Evolutionary conservation across 176 grass and related monocot species (phyloP), one percentile per base, ranked within the genome.

Genomic region (Triticum urartu): DNA sequence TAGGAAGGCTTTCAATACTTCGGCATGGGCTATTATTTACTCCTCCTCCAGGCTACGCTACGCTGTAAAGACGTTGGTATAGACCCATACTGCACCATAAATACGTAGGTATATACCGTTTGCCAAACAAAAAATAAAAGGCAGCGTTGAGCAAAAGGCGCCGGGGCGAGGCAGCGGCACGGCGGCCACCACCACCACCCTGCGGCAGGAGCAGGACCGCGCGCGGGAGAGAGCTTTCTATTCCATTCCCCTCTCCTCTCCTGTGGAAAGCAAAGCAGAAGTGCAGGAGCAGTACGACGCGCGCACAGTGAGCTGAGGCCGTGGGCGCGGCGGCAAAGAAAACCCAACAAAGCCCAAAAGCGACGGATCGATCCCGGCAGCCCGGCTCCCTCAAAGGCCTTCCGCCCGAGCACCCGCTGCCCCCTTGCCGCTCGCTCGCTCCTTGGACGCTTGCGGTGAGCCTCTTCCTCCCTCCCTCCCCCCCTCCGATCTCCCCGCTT

Each of bases 381-480:
- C 45, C 25, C 39, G 38, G 69, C 42, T 75, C 72, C 72, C 42
- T 72, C 85, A 87, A 87, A 87, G 85, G 60, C 68, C 70, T 88
- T 69, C 81, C 86, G 45, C 40, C 75, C 59, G 68, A 83, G 24
- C 33, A 26, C 20, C 84, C 80, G 64, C 76, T 89, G 88, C 84
- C 48, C 64, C 52, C 78, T 73, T 79, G 71, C 72, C 28, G 24
- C 17, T 24, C 65, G 9, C 13, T 50, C 35, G 5, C 17, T 77
- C 48, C 67, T 83, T 91, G 81, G 85, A 72, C 20, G 9, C 72
- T 75, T 89, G 82, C 88, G 66, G 91, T 91, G 88, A 93, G 78
- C 66, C 35, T 83, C 83, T 63, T 64, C 32, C 68, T 72, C 25
- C 25, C 25, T 25, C 25, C 25, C 25, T 25, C 64, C 86, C 40